phyloP scores from a whole-genome alignment of 164 flowering plant species.

The Buxus sempervirens region DNA sequence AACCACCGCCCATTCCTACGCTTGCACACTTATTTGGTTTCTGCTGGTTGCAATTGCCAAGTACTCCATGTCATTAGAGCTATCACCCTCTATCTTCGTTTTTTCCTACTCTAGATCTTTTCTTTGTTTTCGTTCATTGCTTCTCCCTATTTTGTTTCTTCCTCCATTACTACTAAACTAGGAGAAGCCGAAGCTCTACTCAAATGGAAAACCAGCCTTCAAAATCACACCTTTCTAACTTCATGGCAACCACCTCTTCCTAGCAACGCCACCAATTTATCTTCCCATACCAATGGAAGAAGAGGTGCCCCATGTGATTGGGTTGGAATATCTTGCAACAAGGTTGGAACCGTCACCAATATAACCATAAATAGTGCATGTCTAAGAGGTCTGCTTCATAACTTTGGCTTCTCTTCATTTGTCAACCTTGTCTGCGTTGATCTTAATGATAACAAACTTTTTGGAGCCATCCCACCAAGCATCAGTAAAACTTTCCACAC shows the following conservation, averaged over 20 bases:
- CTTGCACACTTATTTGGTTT: no score
- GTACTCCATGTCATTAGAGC: no score
- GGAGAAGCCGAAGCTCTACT: slow-evolving; percentile 8
- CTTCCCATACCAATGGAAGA: background rate
- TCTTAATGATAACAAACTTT: background rate
- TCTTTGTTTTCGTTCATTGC: background rate
- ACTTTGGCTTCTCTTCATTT: slow-evolving; percentile 11
- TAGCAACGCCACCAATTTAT: no score
- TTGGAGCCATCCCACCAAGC: slow-evolving; percentile 7
- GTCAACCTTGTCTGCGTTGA: slow-evolving; percentile 1
- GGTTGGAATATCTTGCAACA: slow-evolving; percentile 13
- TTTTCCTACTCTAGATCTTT: background rate
- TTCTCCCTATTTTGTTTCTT: background rate
- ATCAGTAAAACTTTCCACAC: slow-evolving; percentile 10
- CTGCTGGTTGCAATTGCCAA: no score
- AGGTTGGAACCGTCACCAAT: background rate
- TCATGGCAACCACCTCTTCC: slow-evolving; percentile 3
- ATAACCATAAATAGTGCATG: slow-evolving; percentile 4
- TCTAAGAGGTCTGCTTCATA: slow-evolving; percentile 11
- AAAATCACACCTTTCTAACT: slow-evolving; percentile 5
- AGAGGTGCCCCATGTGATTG: slow-evolving; percentile 10
- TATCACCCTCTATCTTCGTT: background rate
- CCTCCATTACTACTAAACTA: background rate
- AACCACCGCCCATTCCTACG: no score
- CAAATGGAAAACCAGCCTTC: slow-evolving; percentile 15